A percentile compares a stretch with the other conserved stretches of the same genome.
Evolutionary conservation across 1,139 yeast genomes (phyloP).

Genomic region (Yamadazyma conglobata): DNA sequence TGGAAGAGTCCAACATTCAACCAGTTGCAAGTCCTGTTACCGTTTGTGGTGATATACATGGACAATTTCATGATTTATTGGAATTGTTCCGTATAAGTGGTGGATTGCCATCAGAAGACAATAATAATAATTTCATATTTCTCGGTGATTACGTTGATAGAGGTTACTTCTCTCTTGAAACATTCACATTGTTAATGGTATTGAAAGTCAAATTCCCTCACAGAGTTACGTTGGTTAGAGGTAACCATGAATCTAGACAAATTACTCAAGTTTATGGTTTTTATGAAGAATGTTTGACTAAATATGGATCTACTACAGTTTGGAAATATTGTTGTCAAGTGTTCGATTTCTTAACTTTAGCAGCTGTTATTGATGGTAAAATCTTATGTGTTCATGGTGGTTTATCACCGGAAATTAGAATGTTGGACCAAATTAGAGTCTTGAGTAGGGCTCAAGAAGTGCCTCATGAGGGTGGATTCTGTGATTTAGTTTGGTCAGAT

Average conservation of each 20-base stretch:
- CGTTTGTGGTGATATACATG: slow-evolving; percentile 98
- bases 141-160: slow-evolving; percentile 96
- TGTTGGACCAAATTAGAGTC: slow-evolving; percentile 93
- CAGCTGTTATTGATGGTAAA: slow-evolving; percentile 93
- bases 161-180: slow-evolving; percentile 90
- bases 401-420: slow-evolving; percentile 93
- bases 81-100: slow-evolving; percentile 91
- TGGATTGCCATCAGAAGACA: slow-evolving; percentile 68
- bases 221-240: slow-evolving; percentile 83
- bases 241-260: slow-evolving; percentile 92
- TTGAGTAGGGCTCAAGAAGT: slow-evolving; percentile 97
- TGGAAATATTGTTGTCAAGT: slow-evolving; percentile 98
- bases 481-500: slow-evolving; percentile 96
- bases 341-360: slow-evolving; percentile 85
- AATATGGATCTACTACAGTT: slow-evolving; percentile 93
- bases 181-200: slow-evolving; percentile 89
- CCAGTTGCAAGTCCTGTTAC: slow-evolving; percentile 98
- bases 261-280: slow-evolving; percentile 94
- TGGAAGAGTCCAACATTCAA: slow-evolving; percentile 84
- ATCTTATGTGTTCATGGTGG: slow-evolving; percentile 96
- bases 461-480: slow-evolving; percentile 98
- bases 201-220: slow-evolving; percentile 84
- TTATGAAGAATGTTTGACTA: slow-evolving; percentile 86
- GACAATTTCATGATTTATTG: slow-evolving; percentile 91
- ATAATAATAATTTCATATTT: slow-evolving; percentile 64